phyloP scores from a whole-genome alignment of 2,329 filamentous ascomycete genomes.

The Nothophoma quercina region DNA sequence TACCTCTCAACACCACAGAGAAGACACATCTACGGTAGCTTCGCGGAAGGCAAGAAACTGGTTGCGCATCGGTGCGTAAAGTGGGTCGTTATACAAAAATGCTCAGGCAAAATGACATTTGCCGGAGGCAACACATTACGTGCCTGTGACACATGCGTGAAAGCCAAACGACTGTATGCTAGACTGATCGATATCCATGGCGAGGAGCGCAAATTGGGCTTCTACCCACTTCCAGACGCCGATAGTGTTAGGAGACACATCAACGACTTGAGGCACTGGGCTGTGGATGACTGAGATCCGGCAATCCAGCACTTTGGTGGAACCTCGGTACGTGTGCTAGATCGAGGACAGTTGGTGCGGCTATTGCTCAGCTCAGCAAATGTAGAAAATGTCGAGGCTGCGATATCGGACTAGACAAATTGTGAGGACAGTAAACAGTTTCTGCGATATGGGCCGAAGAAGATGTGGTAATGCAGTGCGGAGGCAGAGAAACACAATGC shows the following conservation, averaged over 20 bases:
- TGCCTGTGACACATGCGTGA: constrained; percentile 2
- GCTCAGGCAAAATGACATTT: too few relatives aligned
- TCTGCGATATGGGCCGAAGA: too few relatives aligned
- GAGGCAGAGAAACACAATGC: too few relatives aligned
- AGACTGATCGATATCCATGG: background rate
- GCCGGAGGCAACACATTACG: background rate
- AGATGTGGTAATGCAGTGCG: too few relatives aligned
- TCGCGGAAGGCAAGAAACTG: background rate
- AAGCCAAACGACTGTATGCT: background rate
- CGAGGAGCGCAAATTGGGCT: background rate
- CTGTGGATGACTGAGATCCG: background rate
- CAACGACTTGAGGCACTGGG: background rate
- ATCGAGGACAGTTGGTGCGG: too few relatives aligned
- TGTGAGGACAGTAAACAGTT: too few relatives aligned
- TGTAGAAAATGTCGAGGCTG: too few relatives aligned
- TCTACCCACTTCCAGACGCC: background rate
- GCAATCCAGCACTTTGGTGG: background rate
- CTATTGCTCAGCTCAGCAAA: too few relatives aligned
- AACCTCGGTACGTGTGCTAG: background rate
- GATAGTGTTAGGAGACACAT: background rate
- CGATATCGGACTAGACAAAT: too few relatives aligned
- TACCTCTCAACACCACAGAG: background rate
- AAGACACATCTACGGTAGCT: background rate
- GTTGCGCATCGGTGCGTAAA: background rate
- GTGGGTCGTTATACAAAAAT: too few relatives aligned